phyloP scores from a whole-genome alignment of 768 basidiomycete genomes.

The Naganishia randhawae region DNA sequence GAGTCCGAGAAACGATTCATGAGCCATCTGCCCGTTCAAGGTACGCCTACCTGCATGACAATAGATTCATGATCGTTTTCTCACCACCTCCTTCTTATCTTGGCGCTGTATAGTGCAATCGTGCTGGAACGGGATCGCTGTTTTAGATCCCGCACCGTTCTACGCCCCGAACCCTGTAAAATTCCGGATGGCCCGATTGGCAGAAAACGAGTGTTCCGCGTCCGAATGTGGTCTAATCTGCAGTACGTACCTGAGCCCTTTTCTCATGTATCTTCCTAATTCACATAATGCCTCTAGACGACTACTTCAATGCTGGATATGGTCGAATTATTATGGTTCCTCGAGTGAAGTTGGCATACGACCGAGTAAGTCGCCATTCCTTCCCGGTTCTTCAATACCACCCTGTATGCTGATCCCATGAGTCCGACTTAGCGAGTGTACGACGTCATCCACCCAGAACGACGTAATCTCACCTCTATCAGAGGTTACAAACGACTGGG shows the following conservation, averaged over 20 bases:
- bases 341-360: constrained; percentile 92
- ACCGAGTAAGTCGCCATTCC: constrained; percentile 59
- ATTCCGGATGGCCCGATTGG: constrained; percentile 91
- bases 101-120: constrained; percentile 75
- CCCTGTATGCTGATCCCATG: constrained; percentile 1
- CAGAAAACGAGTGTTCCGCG: constrained; percentile 87
- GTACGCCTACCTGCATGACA: constrained; percentile 31
- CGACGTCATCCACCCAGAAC: constrained; percentile 84
- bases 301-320: constrained; percentile 94
- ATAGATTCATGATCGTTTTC: not conserved
- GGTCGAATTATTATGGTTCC: constrained; percentile 98
- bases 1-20: constrained; percentile 77
- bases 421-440: constrained; percentile 88
- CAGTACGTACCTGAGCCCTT: constrained; percentile 51
- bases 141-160: constrained; percentile 92
- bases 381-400: not conserved
- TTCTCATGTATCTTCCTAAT: constrained; percentile 1
- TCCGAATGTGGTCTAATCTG: constrained; percentile 94
- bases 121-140: constrained; percentile 97
- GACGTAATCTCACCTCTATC: constrained; percentile 91
- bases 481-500: constrained; percentile 90
- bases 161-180: constrained; percentile 83
- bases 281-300: constrained; percentile 53
- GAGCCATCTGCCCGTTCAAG: constrained; percentile 82
- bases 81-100: not conserved